Evolutionary conservation across 345 rosid genomes (phyloP).

Genomic region (Camelina laxa): DNA sequence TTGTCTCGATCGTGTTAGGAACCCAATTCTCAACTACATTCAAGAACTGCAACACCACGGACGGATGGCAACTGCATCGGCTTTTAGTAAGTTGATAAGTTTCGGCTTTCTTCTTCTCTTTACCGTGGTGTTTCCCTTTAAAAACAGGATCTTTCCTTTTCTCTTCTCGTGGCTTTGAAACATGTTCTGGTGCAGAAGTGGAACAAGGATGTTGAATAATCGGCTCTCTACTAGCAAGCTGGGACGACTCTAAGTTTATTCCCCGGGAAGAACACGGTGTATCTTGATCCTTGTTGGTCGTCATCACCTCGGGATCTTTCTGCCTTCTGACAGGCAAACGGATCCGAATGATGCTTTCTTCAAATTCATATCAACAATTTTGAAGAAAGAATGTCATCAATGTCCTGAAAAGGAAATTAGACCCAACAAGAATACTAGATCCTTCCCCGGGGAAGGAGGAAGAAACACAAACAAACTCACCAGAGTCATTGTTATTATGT

Average conservation of each 20-base stretch:
- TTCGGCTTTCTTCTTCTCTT: conserved; percentile 37
- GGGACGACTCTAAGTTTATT: conserved; percentile 31
- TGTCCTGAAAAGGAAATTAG: conserved; percentile 53
- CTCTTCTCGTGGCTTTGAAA: conserved; percentile 28
- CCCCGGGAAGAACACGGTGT: conserved; percentile 49
- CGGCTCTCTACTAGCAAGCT: conserved; percentile 38
- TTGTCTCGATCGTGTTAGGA: conserved; percentile 38
- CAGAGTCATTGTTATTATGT: conserved; percentile 54
- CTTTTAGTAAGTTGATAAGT: conserved; percentile 10
- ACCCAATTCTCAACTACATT: conserved; percentile 61
- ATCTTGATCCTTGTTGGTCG: conserved; percentile 50
- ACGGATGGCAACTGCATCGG: conserved; percentile 50
- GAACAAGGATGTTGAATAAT: conserved; percentile 45
- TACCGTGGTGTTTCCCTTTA: neutral
- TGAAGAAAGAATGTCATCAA: conserved; percentile 56
- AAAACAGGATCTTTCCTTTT: conserved; percentile 12
- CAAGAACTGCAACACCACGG: conserved; percentile 41
- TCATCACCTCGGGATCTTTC: conserved; percentile 37
- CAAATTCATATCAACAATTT: conserved; percentile 45
- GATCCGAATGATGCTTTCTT: conserved; percentile 79
- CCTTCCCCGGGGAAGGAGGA: conserved; percentile 58
- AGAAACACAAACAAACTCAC: conserved; percentile 65
- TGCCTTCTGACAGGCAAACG: conserved; percentile 69
- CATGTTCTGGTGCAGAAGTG: conserved; percentile 37
- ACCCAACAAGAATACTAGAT: conserved; percentile 63